These are phyloP conservation scores for Agarophyton chilense DNA, from an alignment of 23 red algal genomes.

Conservation along the genomic window DNA sequence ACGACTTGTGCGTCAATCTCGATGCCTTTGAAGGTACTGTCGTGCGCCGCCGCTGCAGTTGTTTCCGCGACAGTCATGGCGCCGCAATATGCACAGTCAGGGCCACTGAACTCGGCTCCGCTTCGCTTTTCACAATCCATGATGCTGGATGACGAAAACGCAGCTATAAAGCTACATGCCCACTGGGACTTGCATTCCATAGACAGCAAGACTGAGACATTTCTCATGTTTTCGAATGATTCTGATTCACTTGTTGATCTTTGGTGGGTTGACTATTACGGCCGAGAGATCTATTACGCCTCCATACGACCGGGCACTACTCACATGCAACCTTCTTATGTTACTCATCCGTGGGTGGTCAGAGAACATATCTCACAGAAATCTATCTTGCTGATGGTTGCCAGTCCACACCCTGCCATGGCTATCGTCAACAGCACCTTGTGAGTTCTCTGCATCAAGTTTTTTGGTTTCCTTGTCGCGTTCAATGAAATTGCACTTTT, in stretches of 20 bases:
- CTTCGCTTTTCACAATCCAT: constrained; percentile 56
- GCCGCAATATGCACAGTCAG: background rate
- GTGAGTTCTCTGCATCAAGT: background rate
- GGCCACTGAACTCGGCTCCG: constrained; percentile 48
- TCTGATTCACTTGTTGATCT: constrained; percentile 58
- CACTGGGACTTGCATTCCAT: constrained; percentile 72
- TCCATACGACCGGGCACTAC: constrained; percentile 50
- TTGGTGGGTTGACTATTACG: constrained; percentile 79
- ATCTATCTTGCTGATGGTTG: constrained; percentile 46
- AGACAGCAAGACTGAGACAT: constrained; percentile 58
- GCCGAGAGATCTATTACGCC: constrained; percentile 67
- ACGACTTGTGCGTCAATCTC: background rate
- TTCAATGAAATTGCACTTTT: background rate
- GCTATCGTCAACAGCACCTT: constrained; percentile 51
- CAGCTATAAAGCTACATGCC: constrained; percentile 16
- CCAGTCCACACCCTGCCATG: constrained; percentile 40
- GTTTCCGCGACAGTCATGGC: background rate
- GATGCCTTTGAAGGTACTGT: background rate
- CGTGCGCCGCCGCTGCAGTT: constrained; percentile 16
- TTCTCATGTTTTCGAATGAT: constrained; percentile 79
- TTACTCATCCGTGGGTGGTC: constrained; percentile 70
- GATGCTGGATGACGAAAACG: constrained; percentile 16
- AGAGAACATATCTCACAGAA: constrained; percentile 68
- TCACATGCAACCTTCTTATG: constrained; percentile 66
- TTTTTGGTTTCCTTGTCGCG: background rate